phyloP scores from a whole-genome alignment of 1,284 basidiomycete species.

The Cryptococcus floricola region DNA sequence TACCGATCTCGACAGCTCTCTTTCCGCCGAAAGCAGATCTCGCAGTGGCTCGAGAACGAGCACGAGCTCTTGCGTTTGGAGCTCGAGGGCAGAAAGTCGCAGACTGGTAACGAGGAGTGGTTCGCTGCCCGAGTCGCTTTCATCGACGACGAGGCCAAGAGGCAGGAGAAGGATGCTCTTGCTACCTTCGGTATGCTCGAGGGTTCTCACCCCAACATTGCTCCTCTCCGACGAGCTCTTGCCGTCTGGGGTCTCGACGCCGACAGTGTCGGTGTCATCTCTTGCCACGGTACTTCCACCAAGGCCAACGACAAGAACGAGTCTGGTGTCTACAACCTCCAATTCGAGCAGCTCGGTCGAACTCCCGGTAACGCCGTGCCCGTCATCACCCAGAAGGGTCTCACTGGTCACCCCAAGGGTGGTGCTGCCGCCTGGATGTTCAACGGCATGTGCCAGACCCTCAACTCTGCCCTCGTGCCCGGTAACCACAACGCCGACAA shows the following conservation, averaged over 20 bases:
- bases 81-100: conserved; percentile 57
- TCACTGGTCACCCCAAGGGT: conserved; percentile 94
- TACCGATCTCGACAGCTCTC: conserved; percentile 86
- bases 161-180: conserved; percentile 86
- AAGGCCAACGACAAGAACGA: conserved; percentile 99
- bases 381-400: conserved; percentile 94
- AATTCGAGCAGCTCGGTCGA: conserved; percentile 81
- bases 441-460: conserved; percentile 83
- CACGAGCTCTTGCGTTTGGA: conserved; percentile 76
- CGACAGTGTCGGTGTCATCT: conserved; percentile 70
- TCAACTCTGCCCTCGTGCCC: conserved; percentile 84
- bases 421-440: conserved; percentile 98
- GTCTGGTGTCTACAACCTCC: conserved; percentile 91
- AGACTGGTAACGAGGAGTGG: conserved; percentile 62
- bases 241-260: conserved; percentile 93
- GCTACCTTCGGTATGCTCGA: conserved; percentile 93
- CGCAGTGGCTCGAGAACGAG: conserved; percentile 88
- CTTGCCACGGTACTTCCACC: conserved; percentile 76
- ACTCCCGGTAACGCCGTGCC: conserved; percentile 92
- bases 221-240: conserved; percentile 87
- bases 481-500: conserved; percentile 97
- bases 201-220: conserved; percentile 74
- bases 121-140: conserved; percentile 68
- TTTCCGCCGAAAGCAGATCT: conserved; percentile 89
- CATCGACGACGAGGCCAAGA: conserved; percentile 81